Evolutionary conservation across 768 basidiomycete species (phyloP), one percentile per base, ranked within the genome.

Genomic region (Suillus occidentalis): DNA sequence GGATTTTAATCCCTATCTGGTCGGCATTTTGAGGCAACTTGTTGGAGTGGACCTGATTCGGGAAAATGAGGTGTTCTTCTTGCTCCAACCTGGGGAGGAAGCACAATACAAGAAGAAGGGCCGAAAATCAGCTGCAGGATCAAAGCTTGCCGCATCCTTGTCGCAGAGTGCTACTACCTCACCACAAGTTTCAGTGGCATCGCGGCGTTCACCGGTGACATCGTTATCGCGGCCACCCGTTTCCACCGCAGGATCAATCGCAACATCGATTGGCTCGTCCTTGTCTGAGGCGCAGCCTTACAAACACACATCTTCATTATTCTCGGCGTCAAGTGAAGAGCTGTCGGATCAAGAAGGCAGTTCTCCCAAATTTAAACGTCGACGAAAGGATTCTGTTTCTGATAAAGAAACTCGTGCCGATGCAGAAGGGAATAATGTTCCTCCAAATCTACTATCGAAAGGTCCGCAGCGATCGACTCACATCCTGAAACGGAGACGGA

Each of bases 31-130:
- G 50, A 81, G 87, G 43, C 82, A 86, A 60, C 79, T 91, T 40
- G 87, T 89, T 20, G 88, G 89, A 12, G 79, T 87, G 18, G 88
- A 90, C 64, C 78, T 89, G 55, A 74, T 89, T 56, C 84, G 86
- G 14, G 88, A 89, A 66, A 81, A 85, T 49, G 89, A 89, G 66
- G 81, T 90, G 3, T 89, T 81, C 70, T 90, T 89, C 69, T 72
- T 89, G 13, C 87, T 87, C 0, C 75, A 75, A 56, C 79, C 78
- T 10, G 85, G 82, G 22, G 85, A 86, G 67, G 79, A 81, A 42
- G 67, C 67, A 7, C 63, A 14, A 12, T 61, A 62, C 39, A 61
- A 55, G 36, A 68, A 62, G 61, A 65, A 28, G 20, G 12, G 40
- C 18, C 37, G 63, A 61, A 61, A 49, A 73, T 64, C 62, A 55